These are phyloP conservation scores for Cytospora mali DNA, from an alignment of 2,329 filamentous ascomycete species.

Conservation along the genomic window DNA sequence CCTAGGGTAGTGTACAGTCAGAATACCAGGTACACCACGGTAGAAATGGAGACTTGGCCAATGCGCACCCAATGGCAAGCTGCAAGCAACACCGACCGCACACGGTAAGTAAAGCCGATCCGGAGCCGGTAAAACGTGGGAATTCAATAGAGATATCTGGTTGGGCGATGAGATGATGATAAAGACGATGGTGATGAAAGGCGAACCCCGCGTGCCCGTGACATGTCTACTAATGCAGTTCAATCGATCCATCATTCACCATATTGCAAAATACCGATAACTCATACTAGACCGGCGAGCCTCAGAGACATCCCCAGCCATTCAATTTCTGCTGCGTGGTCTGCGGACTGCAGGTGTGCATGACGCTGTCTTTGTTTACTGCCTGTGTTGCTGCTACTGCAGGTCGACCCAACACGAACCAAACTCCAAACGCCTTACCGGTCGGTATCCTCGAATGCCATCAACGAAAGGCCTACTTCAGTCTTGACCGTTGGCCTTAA, in stretches of 20 bases:
- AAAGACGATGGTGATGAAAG: neutral
- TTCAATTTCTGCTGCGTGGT: slow-evolving; percentile 11
- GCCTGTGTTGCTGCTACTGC: neutral
- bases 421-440: neutral
- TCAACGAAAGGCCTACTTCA: too few species aligned
- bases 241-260: neutral
- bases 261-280: neutral
- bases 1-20: too few species aligned
- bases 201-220: neutral
- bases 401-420: slow-evolving; percentile 1
- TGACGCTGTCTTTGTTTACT: neutral
- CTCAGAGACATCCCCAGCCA: slow-evolving; percentile 5
- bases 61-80: neutral
- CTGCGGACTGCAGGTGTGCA: slow-evolving; percentile 1
- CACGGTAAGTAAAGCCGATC: neutral
- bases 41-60: neutral
- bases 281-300: neutral
- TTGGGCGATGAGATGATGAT: neutral
- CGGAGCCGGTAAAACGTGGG: neutral
- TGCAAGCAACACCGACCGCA: too few species aligned
- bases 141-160: neutral
- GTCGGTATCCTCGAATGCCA: too few species aligned
- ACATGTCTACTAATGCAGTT: neutral
- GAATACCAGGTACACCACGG: too few species aligned
- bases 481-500: neutral